These are phyloP conservation scores for Candida tetrigidarum DNA, from an alignment of 1,139 yeast genomes.

Conservation along the genomic window DNA sequence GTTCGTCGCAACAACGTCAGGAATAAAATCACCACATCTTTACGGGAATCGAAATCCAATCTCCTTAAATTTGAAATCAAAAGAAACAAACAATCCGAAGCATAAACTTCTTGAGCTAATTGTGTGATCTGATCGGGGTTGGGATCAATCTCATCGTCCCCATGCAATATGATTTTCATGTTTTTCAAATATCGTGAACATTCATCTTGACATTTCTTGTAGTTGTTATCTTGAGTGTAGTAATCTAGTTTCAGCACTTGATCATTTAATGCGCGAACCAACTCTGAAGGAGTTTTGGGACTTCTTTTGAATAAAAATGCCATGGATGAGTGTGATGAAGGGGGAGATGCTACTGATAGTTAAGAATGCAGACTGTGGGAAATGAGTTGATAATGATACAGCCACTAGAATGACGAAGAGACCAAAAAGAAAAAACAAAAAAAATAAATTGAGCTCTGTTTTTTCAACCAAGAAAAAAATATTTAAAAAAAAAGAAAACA, in stretches of 20 bases:
- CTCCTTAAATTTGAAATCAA: slow-evolving; percentile 60
- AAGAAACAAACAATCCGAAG: slow-evolving; percentile 68
- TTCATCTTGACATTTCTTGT: slow-evolving; percentile 75
- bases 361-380: no score
- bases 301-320: slow-evolving; percentile 89
- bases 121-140: slow-evolving; percentile 77
- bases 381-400: no score
- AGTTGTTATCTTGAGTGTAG: slow-evolving; percentile 45
- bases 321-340: slow-evolving; percentile 55
- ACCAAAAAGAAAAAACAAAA: background rate
- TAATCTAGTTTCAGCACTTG: slow-evolving; percentile 67
- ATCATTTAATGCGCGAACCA: slow-evolving; percentile 76
- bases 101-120: slow-evolving; percentile 74
- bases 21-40: slow-evolving; percentile 77
- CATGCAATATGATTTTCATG: slow-evolving; percentile 69
- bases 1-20: slow-evolving; percentile 80
- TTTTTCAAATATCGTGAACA: slow-evolving; percentile 69
- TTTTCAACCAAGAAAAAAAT: no score
- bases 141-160: slow-evolving; percentile 71
- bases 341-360: no score
- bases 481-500: background rate
- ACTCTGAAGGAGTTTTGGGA: slow-evolving; percentile 90
- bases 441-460: no score
- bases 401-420: background rate
- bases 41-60: slow-evolving; percentile 88